phyloP scores from a whole-genome alignment of 768 basidiomycete genomes.

The Dentipellis sp. region DNA sequence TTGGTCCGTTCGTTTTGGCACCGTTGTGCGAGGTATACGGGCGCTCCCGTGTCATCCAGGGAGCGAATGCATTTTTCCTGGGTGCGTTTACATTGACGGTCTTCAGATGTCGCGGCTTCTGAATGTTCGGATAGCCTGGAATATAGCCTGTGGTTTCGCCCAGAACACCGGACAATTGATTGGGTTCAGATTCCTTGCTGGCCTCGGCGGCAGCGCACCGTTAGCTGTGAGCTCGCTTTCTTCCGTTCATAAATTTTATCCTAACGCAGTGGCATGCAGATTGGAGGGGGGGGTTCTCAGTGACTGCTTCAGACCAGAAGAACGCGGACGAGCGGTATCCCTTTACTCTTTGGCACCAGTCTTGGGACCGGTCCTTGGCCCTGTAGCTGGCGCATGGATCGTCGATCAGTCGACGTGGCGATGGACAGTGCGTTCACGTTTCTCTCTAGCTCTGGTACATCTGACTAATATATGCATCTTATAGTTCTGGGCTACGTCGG shows the following conservation, averaged over 20 bases:
- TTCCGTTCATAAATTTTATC: background rate
- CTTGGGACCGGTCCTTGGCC: constrained; percentile 60
- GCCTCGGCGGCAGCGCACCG: background rate
- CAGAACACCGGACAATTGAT: background rate
- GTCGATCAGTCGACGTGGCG: constrained; percentile 58
- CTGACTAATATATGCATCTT: too few relatives aligned
- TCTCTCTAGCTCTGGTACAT: background rate
- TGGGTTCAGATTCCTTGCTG: background rate
- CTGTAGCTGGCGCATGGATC: constrained; percentile 59
- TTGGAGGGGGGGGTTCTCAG: constrained; percentile 57
- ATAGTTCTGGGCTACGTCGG: constrained; percentile 14
- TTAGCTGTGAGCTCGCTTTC: constrained; percentile 26
- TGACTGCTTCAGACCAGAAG: constrained; percentile 51
- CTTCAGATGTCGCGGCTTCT: background rate
- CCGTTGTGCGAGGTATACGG: background rate
- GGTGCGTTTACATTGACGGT: background rate
- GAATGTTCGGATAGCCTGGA: background rate
- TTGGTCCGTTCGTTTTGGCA: background rate
- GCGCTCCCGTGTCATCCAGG: background rate
- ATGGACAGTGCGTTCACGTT: constrained; percentile 41
- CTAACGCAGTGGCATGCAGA: background rate
- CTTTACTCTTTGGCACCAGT: constrained; percentile 59
- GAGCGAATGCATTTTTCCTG: background rate
- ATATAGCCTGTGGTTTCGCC: background rate
- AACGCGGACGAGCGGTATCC: constrained; percentile 56